These are phyloP conservation scores for Oenanthe javanica DNA, from an alignment of 140 eudicot species.

Conservation along the genomic window DNA sequence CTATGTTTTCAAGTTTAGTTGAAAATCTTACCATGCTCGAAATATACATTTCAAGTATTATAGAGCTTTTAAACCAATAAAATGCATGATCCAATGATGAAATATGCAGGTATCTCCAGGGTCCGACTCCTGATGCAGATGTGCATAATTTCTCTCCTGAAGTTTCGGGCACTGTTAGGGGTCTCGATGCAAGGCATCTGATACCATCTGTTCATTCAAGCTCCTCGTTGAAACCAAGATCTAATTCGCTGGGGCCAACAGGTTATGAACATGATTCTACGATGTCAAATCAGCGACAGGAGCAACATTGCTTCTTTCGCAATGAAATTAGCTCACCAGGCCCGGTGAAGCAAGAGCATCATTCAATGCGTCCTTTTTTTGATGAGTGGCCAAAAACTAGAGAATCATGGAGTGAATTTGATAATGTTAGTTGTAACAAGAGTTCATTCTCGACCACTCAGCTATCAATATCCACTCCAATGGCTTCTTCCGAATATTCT, in stretches of 20 bases:
- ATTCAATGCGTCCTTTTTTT: conserved; percentile 62
- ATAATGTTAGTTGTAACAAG: conserved; percentile 34
- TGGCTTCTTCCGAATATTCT: conserved; percentile 40
- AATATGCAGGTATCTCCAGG: conserved; percentile 46
- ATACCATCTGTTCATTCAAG: conserved; percentile 44
- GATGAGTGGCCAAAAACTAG: conserved; percentile 76
- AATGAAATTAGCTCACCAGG: conserved; percentile 46
- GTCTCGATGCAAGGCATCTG: conserved; percentile 49
- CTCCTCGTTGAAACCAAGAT: conserved; percentile 38
- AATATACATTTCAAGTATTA: neutral
- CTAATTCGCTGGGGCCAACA: conserved; percentile 41
- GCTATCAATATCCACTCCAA: conserved; percentile 63
- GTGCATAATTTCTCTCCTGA: conserved; percentile 48
- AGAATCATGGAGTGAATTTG: conserved; percentile 66
- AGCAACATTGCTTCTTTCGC: conserved; percentile 67
- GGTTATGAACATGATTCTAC: conserved; percentile 40
- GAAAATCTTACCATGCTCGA: neutral
- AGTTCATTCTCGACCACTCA: conserved; percentile 68
- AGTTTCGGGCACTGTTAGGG: conserved; percentile 38
- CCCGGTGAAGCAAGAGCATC: conserved; percentile 50
- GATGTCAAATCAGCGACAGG: conserved; percentile 42
- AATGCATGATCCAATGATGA: neutral
- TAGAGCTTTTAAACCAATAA: neutral
- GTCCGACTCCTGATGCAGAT: conserved; percentile 37
- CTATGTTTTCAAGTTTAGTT: neutral